Conservation (phyloP, 2,329 filamentous ascomycete species). For the Alternaria solani region DNA sequence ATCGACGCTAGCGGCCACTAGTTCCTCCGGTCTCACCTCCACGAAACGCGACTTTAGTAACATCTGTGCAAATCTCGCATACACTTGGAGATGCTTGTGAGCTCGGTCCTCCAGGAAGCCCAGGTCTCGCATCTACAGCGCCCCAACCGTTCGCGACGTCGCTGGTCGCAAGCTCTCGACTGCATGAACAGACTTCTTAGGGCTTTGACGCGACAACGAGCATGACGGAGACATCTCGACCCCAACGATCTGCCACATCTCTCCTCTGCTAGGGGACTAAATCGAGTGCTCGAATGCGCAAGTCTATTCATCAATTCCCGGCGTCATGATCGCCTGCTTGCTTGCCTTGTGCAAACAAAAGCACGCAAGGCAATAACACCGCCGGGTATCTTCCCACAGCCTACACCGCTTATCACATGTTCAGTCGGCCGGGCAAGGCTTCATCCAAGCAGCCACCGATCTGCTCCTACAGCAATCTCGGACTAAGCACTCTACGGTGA, state of each 20-base stretch:
- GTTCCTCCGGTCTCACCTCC: constrained; percentile 14
- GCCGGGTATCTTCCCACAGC: neutral
- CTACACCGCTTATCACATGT: neutral
- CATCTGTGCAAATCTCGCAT: constrained; percentile 18
- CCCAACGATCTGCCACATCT: neutral
- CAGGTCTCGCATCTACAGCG: neutral
- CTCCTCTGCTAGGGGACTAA: neutral
- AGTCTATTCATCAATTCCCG: neutral
- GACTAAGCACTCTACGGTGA: constrained; percentile 3
- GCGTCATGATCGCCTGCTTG: neutral
- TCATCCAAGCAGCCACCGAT: constrained; percentile 1
- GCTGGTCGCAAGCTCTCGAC: neutral
- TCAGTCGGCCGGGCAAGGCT: neutral
- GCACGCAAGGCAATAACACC: neutral
- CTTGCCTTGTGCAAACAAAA: neutral
- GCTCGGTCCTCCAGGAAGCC: constrained; percentile 8
- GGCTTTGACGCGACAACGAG: neutral
- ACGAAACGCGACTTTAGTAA: constrained; percentile 24
- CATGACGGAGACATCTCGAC: neutral
- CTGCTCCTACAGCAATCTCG: neutral
- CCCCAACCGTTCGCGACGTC: neutral
- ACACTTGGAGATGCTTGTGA: constrained; percentile 9
- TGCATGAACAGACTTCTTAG: neutral
- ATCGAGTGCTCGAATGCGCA: neutral
- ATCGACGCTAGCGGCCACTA: constrained; percentile 29